Percentiles rank a stretch among this genome's conserved stretches.
These are phyloP conservation scores for Penicillium sp. DNA, from an alignment of 2,329 filamentous ascomycete species.

Conservation along the genomic window DNA sequence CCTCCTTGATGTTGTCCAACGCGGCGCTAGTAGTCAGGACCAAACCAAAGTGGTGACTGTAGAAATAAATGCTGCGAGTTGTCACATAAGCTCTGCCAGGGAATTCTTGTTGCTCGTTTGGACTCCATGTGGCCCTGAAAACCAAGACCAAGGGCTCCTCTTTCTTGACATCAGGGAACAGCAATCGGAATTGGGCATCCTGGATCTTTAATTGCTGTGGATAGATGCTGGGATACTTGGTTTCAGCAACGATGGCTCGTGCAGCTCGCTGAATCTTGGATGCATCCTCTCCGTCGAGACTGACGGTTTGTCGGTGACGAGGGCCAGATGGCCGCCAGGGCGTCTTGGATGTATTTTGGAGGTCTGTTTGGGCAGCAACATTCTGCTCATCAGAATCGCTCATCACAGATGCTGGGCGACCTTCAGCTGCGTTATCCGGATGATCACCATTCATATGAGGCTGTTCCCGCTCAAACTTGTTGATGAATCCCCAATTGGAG, in stretches of 20 bases:
- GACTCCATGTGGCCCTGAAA: conserved; percentile 89
- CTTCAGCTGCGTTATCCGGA: conserved; percentile 26
- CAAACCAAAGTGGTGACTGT: conserved; percentile 91
- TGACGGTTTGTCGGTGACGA: conserved; percentile 63
- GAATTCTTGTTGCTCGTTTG: conserved; percentile 76
- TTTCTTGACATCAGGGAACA: conserved; percentile 80
- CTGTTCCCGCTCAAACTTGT: conserved; percentile 64
- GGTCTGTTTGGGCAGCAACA: conserved; percentile 30
- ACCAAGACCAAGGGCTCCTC: conserved; percentile 88
- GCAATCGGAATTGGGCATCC: conserved; percentile 87
- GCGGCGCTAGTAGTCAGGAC: conserved; percentile 81
- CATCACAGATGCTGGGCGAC: conserved; percentile 30
- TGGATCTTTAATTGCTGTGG: conserved; percentile 82
- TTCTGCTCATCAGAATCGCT: conserved; percentile 37
- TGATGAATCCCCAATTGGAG: conserved; percentile 76
- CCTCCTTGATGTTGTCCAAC: conserved; percentile 79
- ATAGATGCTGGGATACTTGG: conserved; percentile 75
- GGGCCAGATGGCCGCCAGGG: conserved; percentile 38
- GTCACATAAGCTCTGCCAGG: conserved; percentile 88
- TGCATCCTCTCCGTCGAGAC: conserved; percentile 55
- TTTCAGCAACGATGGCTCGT: conserved; percentile 34
- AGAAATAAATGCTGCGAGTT: conserved; percentile 88
- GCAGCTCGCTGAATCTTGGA: conserved; percentile 44
- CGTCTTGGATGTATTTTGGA: conserved; percentile 28
- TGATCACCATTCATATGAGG: conserved; percentile 38